Evolutionary conservation across 805 yeast species (phyloP).

Genomic region (Saccharomycopsis sp.): DNA sequence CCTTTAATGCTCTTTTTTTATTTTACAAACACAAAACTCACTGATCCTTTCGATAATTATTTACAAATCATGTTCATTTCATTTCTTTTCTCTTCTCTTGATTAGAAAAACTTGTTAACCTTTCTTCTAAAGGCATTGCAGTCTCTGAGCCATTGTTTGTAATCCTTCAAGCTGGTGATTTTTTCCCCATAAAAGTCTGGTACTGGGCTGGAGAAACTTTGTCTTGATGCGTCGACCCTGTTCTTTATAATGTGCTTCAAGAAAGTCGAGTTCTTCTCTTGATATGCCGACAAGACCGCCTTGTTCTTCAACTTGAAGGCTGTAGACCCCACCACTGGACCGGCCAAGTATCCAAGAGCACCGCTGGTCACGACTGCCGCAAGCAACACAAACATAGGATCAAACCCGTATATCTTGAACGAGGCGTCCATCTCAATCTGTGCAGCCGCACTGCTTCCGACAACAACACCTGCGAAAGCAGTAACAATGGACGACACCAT

Average conservation of each 20-base stretch:
- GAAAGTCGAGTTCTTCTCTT: conserved; percentile 61
- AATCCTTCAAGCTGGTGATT: conserved; percentile 75
- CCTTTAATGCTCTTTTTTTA: too few relatives aligned
- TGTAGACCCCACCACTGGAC: conserved; percentile 72
- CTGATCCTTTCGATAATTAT: too few relatives aligned
- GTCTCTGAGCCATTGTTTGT: conserved; percentile 94
- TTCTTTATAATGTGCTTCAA: conserved; percentile 63
- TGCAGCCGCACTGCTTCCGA: conserved; percentile 39
- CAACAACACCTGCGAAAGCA: conserved; percentile 52
- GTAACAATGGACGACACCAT: conserved; percentile 58
- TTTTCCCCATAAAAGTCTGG: conserved; percentile 99
- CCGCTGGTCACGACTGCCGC: conserved; percentile 69
- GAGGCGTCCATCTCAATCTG: conserved; percentile 83
- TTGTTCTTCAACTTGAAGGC: conserved; percentile 52
- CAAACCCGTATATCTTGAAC: conserved; percentile 77
- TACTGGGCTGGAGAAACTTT: conserved; percentile 86
- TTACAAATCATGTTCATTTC: too few relatives aligned
- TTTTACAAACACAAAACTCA: too few relatives aligned
- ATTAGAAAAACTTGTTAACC: conserved; percentile 59
- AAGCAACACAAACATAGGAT: conserved; percentile 73
- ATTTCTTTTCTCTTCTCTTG: neutral
- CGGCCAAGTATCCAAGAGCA: conserved; percentile 67
- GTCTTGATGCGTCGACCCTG: conserved; percentile 88
- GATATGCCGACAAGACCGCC: conserved; percentile 37
- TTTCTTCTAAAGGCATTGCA: conserved; percentile 84